Evolutionary conservation across 768 basidiomycete species (phyloP).

Genomic region (Phylloporus sp.): DNA sequence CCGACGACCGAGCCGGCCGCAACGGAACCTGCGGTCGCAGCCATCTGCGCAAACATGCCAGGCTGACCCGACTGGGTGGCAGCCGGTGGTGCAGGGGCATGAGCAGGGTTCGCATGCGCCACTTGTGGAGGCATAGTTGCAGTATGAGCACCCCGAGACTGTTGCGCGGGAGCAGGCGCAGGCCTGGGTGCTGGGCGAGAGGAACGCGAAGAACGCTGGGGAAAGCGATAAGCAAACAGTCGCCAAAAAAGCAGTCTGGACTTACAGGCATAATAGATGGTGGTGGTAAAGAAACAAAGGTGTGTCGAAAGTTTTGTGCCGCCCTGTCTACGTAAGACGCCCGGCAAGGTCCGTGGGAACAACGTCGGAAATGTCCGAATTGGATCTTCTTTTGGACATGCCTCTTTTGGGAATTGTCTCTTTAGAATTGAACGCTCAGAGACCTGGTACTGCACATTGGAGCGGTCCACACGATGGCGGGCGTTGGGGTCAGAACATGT

Average conservation of each 20-base stretch:
- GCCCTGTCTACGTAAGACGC: constrained; percentile 13
- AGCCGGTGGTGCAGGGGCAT: constrained; percentile 38
- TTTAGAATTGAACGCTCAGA: constrained; percentile 3
- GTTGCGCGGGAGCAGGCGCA: constrained; percentile 44
- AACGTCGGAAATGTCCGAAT: background rate
- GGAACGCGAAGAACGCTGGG: constrained; percentile 73
- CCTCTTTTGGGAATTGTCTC: background rate
- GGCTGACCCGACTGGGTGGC: constrained; percentile 47
- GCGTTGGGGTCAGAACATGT: constrained; percentile 5
- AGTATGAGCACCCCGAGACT: constrained; percentile 45
- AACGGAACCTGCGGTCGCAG: constrained; percentile 86
- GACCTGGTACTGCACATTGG: background rate
- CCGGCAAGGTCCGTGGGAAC: constrained; percentile 21
- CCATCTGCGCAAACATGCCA: constrained; percentile 80
- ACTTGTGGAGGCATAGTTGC: constrained; percentile 42
- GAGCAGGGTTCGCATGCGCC: constrained; percentile 39
- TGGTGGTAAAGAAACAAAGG: constrained; percentile 18
- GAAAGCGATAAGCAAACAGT: background rate
- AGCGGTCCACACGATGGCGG: constrained; percentile 10
- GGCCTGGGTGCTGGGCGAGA: constrained; percentile 56
- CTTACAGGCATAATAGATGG: constrained; percentile 46
- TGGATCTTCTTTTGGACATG: constrained; percentile 11
- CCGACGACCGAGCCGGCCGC: constrained; percentile 85
- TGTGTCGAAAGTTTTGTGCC: constrained; percentile 14
- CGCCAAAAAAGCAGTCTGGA: constrained; percentile 1